Evolutionary conservation across 805 yeast species (phyloP).

Genomic region (Saccharomycopsis sp.): DNA sequence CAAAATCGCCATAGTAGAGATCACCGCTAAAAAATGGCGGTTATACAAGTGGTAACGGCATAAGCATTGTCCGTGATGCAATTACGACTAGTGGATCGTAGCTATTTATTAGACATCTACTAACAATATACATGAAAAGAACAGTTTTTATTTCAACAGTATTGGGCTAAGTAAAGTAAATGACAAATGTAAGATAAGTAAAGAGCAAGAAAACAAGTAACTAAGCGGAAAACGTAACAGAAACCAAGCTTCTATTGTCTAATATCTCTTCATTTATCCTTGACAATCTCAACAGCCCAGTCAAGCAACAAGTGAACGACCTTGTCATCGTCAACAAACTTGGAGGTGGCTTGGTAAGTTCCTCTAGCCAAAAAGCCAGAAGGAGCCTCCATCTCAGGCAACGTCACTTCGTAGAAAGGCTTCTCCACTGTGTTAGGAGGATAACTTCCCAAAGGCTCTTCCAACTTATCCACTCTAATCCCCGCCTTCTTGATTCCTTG

Average conservation of each 20-base stretch:
- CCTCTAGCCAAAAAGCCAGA: constrained; percentile 87
- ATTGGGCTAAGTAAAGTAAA: too few relatives aligned
- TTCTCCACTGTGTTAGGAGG: constrained; percentile 81
- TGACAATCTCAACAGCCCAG: constrained; percentile 82
- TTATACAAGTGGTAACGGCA: background rate
- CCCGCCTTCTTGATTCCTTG: constrained; percentile 85
- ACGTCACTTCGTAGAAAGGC: constrained; percentile 62
- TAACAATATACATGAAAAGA: too few relatives aligned
- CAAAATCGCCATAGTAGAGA: too few relatives aligned
- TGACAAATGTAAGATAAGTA: too few relatives aligned
- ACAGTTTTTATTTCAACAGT: background rate
- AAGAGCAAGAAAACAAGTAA: background rate
- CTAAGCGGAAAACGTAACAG: background rate
- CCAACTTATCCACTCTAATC: constrained; percentile 76
- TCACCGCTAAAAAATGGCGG: background rate
- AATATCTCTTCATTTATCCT: constrained; percentile 25
- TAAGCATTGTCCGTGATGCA: too few relatives aligned
- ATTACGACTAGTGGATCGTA: too few relatives aligned
- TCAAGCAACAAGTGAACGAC: constrained; percentile 64
- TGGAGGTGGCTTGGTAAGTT: constrained; percentile 69
- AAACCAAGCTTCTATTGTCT: background rate
- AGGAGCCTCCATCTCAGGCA: constrained; percentile 80
- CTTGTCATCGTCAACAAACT: constrained; percentile 83
- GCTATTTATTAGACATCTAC: too few relatives aligned
- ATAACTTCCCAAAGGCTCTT: constrained; percentile 84